Evolutionary conservation across 352 stramenopile genomes (phyloP), one percentile per base, ranked within the genome.

Genomic region (Globisporangium yorkense): DNA sequence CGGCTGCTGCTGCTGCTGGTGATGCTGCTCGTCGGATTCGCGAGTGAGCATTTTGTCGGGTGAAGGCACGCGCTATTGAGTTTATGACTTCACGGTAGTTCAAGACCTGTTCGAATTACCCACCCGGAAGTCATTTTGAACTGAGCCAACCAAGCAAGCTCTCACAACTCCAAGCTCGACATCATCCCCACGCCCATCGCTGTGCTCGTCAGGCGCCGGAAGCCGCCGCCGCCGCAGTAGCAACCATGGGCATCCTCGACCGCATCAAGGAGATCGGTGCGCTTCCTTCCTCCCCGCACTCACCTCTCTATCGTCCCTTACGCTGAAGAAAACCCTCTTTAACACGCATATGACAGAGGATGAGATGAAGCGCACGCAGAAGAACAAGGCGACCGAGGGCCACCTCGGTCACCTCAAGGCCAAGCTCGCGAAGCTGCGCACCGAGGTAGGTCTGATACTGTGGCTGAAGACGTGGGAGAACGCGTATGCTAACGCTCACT

Each of bases 341-440:
- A 43, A 27, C 16, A 13, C 43, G 7, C 43, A 27, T 6, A 24
- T 12, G 47, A 40, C 64, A 96, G 87, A 97, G 84, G 81, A 95
- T 91, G 92, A 98, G 74, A 98, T 99, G 84, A 94, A 94, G 64
- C 80, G 94, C 67, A 99, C 97, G 51, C 96, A 99, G 78, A 99
- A 99, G 70, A 99, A 99, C 72, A 99, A 99, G 78, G 94, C 93
- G 47, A 96, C 86, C 5, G 88, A 95, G 64, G 70, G 74, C 6
- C 88, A 96, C 67, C 77, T 98, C 31, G 94, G 96, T 9, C 82
- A 87, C 47, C 74, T 99, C 33, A 99, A 99, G 74, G 97, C 97
- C 39, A 99, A 99, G 79, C 80, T 99, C 37, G 97, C 97, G 39
- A 99, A 99, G 76, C 74, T 99, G 35, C 94, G 97, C 50, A 97